phyloP scores from a whole-genome alignment of 2,329 filamentous ascomycete species.

The Aquanectria penicillioides region DNA sequence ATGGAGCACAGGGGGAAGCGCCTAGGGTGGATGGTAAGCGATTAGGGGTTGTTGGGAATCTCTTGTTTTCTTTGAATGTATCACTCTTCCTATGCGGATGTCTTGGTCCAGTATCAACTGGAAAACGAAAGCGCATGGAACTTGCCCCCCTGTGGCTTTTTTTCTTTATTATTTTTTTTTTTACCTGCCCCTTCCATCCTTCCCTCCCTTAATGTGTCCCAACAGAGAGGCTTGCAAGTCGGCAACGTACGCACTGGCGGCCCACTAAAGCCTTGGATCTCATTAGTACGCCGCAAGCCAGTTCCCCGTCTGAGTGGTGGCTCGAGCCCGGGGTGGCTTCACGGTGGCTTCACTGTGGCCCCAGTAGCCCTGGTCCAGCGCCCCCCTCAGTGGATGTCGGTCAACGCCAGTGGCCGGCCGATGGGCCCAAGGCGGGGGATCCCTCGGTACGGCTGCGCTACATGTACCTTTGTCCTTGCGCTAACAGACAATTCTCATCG shows the following conservation, averaged over 20 bases:
- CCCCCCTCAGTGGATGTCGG: conserved; percentile 6
- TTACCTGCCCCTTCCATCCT: too few relatives aligned
- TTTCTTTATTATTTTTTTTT: too few relatives aligned
- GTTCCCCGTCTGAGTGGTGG: background rate
- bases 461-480: conserved; percentile 30
- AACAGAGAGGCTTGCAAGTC: too few relatives aligned
- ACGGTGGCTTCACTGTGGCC: background rate
- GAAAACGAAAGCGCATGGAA: too few relatives aligned
- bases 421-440: conserved; percentile 21
- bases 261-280: background rate
- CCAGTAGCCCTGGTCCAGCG: background rate
- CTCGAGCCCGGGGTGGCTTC: background rate
- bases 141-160: too few relatives aligned
- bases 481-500: conserved; percentile 41
- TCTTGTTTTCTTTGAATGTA: too few relatives aligned
- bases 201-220: too few relatives aligned
- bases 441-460: conserved; percentile 37
- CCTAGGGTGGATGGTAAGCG: too few relatives aligned
- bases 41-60: too few relatives aligned
- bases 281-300: background rate
- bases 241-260: background rate
- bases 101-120: background rate
- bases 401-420: background rate
- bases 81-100: background rate
- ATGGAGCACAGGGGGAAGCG: too few relatives aligned